These are phyloP conservation scores for Pythium insidiosum DNA, from an alignment of 352 stramenopile genomes.

Conservation along the genomic window DNA sequence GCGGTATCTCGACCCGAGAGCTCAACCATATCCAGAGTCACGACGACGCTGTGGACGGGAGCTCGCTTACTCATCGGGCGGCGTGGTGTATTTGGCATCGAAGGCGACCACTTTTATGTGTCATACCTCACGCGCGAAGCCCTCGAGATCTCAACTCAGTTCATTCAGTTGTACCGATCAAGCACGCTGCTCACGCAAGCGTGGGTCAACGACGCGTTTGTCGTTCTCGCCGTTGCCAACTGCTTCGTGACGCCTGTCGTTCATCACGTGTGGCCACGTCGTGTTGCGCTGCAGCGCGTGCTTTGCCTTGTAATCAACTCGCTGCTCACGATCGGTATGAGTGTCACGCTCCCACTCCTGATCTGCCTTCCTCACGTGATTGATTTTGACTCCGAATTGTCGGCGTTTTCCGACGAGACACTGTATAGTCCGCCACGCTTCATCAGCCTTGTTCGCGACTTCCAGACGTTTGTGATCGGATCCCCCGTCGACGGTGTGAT, in stretches of 20 bases:
- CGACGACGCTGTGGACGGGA: no score
- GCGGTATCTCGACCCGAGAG: no score
- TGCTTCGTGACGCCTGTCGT: background rate
- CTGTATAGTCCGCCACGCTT: background rate
- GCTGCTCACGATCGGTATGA: background rate
- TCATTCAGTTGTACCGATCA: background rate
- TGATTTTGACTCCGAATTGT: background rate
- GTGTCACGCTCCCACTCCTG: background rate
- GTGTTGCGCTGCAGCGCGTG: no score
- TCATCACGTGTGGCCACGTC: background rate
- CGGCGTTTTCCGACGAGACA: background rate
- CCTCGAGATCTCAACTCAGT: background rate
- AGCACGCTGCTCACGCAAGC: background rate
- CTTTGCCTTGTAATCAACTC: background rate
- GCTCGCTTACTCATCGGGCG: no score
- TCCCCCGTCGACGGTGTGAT: no score
- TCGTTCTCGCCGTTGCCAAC: background rate
- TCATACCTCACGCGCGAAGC: background rate
- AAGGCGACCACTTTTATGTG: background rate
- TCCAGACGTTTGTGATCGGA: no score
- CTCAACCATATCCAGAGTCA: no score
- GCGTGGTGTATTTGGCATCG: background rate
- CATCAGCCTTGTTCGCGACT: background rate
- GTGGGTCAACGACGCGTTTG: background rate
- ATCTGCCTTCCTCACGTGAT: background rate